Conservation (phyloP, 148 eudicot species). For the Vaccinium vitisidaea region DNA sequence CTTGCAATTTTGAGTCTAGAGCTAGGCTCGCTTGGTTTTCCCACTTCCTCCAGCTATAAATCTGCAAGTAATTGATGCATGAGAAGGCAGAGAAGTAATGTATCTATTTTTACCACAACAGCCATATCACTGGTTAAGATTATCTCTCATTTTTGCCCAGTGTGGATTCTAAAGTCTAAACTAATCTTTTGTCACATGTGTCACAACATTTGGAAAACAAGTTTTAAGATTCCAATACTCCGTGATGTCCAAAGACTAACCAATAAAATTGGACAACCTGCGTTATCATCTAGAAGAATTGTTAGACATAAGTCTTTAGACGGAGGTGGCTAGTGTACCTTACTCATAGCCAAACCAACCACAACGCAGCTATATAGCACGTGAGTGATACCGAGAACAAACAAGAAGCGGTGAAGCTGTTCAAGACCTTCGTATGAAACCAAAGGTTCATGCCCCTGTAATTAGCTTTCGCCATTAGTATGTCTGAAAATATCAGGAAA, state of each 20-base stretch:
- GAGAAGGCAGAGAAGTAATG: background rate
- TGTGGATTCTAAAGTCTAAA: background rate
- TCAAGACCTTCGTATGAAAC: conserved; percentile 96
- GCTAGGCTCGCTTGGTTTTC: conserved; percentile 67
- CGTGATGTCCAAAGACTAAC: background rate
- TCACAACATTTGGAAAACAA: background rate
- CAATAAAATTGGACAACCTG: background rate
- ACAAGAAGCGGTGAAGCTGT: conserved; percentile 94
- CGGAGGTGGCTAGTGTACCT: conserved; percentile 44
- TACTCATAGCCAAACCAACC: conserved; percentile 88
- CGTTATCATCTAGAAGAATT: background rate
- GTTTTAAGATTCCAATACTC: background rate
- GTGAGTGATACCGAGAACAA: conserved; percentile 95
- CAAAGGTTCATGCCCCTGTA: conserved; percentile 94
- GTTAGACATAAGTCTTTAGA: background rate
- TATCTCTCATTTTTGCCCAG: background rate
- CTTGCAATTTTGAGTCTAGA: conserved; percentile 56
- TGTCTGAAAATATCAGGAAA: background rate
- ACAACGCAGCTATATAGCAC: conserved; percentile 82
- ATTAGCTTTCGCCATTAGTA: background rate
- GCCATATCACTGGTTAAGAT: background rate
- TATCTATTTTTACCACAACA: background rate
- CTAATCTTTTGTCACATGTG: background rate
- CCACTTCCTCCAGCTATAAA: conserved; percentile 99
- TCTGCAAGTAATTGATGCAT: conserved; percentile 37